A percentile compares a stretch with the other conserved stretches of the same genome.
Evolutionary conservation across 129 eudicot species (phyloP).

Genomic region (Arctium lappa): DNA sequence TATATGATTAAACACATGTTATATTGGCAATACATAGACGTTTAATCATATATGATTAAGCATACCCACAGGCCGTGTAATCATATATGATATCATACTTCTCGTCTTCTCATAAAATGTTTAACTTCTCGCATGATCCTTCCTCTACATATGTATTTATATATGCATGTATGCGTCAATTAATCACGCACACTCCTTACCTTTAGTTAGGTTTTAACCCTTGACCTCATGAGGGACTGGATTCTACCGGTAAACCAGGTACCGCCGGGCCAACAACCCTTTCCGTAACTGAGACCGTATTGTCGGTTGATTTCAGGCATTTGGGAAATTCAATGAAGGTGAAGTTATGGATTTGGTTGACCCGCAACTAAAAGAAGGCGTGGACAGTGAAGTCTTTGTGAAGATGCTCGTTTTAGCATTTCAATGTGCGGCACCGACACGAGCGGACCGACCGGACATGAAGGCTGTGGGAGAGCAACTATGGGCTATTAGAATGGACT

Average conservation of each 20-base stretch:
- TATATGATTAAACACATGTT: too few species aligned
- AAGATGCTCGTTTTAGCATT: constrained; percentile 76
- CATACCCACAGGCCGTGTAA: too few species aligned
- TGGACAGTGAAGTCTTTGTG: constrained; percentile 43
- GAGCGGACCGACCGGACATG: constrained; percentile 91
- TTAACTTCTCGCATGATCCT: too few species aligned
- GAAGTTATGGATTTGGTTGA: constrained; percentile 61
- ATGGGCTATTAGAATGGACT: constrained; percentile 83
- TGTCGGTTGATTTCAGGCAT: constrained; percentile 50
- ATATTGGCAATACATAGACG: too few species aligned
- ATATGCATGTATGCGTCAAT: neutral
- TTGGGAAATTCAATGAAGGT: constrained; percentile 67
- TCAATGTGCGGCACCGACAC: constrained; percentile 81
- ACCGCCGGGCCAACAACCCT: too few species aligned
- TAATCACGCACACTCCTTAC: neutral
- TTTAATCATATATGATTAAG: too few species aligned
- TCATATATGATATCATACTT: too few species aligned
- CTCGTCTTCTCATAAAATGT: too few species aligned
- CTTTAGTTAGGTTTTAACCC: neutral
- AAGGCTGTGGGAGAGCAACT: constrained; percentile 75
- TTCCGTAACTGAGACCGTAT: neutral
- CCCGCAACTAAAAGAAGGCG: constrained; percentile 58
- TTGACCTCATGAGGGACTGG: too few species aligned
- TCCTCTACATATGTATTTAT: too few species aligned
- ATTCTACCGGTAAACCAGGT: too few species aligned